A percentile compares a stretch with the other conserved stretches of the same genome.
Evolutionary conservation across 371 early-diverging fungal genomes (phyloP).

Genomic region (Rhizomucor pusillus): DNA sequence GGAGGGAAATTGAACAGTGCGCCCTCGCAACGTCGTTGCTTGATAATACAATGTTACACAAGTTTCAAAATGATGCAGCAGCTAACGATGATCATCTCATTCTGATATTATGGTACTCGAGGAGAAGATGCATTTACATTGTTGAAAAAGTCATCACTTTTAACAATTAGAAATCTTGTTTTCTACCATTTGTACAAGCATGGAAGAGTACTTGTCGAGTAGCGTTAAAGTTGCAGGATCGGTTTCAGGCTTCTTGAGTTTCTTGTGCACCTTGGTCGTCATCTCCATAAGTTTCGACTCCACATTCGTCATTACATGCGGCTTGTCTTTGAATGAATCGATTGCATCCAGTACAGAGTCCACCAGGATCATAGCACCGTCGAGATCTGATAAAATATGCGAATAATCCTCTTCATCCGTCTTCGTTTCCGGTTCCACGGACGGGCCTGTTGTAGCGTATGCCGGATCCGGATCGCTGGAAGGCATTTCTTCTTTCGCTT

Average conservation of each 20-base stretch:
- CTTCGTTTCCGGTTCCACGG: not conserved
- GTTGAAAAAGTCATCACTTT: too few relatives aligned
- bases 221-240: constrained; percentile 7
- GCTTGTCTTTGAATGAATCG: not conserved
- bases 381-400: constrained; percentile 26
- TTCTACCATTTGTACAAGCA: constrained; percentile 17
- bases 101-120: too few relatives aligned
- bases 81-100: too few relatives aligned
- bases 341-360: constrained; percentile 18
- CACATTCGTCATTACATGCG: too few relatives aligned
- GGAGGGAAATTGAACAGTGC: too few relatives aligned
- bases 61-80: too few relatives aligned
- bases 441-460: not conserved
- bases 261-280: not conserved
- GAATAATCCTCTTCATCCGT: not conserved
- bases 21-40: too few relatives aligned
- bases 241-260: not conserved
- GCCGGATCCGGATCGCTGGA: too few relatives aligned
- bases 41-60: too few relatives aligned
- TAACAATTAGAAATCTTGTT: constrained; percentile 3
- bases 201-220: constrained; percentile 16
- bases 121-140: too few relatives aligned
- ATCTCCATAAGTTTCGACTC: constrained; percentile 3
- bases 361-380: constrained; percentile 28
- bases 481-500: not conserved